phyloP scores from a whole-genome alignment of 768 basidiomycete species.

The Psilocybe cyanescens region DNA sequence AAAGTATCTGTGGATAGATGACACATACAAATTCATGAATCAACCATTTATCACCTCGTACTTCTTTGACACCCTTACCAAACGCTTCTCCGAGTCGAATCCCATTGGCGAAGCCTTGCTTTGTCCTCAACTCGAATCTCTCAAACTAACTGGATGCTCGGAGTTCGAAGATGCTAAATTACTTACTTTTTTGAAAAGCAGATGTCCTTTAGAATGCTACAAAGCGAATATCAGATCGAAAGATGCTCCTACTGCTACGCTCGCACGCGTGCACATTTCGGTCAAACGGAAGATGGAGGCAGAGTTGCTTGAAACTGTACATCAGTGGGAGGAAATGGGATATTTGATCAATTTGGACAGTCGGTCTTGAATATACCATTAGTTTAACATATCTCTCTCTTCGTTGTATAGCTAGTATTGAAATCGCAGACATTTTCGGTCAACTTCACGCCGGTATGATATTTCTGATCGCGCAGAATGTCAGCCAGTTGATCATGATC shows the following conservation, averaged over 20 bases:
- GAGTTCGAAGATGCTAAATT: conserved; percentile 5
- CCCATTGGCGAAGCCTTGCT: neutral
- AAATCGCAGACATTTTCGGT: neutral
- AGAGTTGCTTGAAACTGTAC: neutral
- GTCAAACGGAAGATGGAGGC: neutral
- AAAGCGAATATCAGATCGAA: neutral
- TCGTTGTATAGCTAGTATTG: too few species aligned
- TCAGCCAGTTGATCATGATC: neutral
- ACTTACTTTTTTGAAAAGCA: conserved; percentile 1
- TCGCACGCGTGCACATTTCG: conserved; percentile 3
- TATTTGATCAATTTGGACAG: neutral
- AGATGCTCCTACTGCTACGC: neutral
- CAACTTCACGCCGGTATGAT: neutral
- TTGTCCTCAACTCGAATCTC: conserved; percentile 10
- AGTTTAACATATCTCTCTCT: too few species aligned
- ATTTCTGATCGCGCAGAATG: neutral
- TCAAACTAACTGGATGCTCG: conserved; percentile 9
- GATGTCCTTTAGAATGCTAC: neutral
- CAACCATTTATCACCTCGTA: conserved; percentile 7
- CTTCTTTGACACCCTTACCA: conserved; percentile 16
- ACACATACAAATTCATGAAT: conserved; percentile 9
- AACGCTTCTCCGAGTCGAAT: neutral
- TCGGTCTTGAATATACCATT: too few species aligned
- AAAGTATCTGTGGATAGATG: conserved; percentile 13
- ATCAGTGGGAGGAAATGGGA: neutral